Evolutionary conservation across 169 alveolate species (phyloP).

Genomic region (Plasmodium inui): DNA sequence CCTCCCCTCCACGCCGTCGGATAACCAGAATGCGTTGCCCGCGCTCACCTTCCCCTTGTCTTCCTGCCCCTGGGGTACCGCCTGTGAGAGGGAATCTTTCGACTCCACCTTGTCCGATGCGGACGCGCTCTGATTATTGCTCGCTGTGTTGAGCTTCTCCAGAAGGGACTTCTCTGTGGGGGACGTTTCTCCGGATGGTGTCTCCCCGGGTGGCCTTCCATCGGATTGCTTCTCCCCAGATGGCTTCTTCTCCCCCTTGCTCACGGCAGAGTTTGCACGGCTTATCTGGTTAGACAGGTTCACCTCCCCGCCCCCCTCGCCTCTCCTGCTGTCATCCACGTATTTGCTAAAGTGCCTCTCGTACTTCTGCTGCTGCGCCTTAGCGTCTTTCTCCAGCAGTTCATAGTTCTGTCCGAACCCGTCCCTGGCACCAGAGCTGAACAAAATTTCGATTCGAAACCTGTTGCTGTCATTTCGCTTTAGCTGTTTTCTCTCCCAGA

Average conservation of each 20-base stretch:
- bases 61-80: not conserved
- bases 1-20: slow-evolving; percentile 1
- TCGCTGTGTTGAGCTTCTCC: not conserved
- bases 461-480: slow-evolving; percentile 57
- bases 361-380: slow-evolving; percentile 83
- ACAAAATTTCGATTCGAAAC: slow-evolving; percentile 85
- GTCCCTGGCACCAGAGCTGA: slow-evolving; percentile 89
- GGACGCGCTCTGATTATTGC: not conserved
- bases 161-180: not conserved
- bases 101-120: not conserved
- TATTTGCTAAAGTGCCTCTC: slow-evolving; percentile 79
- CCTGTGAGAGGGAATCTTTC: not conserved
- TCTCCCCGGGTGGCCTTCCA: not conserved
- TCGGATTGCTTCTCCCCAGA: not conserved
- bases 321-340: slow-evolving; percentile 52
- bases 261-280: not conserved
- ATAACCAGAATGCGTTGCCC: not conserved
- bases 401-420: slow-evolving; percentile 86
- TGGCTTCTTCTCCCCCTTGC: not conserved
- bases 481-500: slow-evolving; percentile 84
- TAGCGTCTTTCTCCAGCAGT: slow-evolving; percentile 80
- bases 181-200: not conserved
- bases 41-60: not conserved
- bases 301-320: not conserved
- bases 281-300: not conserved